Percentiles rank a stretch among this genome's conserved stretches.
These are phyloP conservation scores for Cardamine occulta DNA, from an alignment of 345 rosid species.

Conservation along the genomic window DNA sequence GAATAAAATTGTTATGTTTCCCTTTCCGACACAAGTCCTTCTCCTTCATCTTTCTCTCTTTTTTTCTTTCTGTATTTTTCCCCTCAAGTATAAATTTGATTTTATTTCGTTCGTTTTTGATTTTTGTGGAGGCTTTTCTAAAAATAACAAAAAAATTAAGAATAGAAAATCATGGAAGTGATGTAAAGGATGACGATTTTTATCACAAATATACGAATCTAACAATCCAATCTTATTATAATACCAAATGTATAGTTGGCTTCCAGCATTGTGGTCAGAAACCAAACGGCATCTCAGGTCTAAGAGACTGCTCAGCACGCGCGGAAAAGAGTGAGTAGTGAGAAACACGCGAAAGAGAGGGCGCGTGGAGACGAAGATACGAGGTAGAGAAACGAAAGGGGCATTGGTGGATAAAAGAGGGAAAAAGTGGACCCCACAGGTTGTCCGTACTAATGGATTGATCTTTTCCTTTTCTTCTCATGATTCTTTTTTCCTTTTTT, in stretches of 20 bases:
- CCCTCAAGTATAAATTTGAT: neutral
- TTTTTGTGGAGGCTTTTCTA: constrained; percentile 8
- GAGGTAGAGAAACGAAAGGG: constrained; percentile 44
- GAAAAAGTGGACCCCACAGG: constrained; percentile 59
- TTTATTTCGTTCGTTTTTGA: neutral
- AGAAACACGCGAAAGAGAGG: constrained; percentile 18
- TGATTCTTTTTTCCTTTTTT: constrained; percentile 73
- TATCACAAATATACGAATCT: constrained; percentile 52
- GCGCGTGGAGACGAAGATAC: constrained; percentile 52
- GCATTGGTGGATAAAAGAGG: constrained; percentile 52
- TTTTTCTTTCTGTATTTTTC: neutral
- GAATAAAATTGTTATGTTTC: constrained; percentile 36
- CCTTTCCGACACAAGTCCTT: constrained; percentile 42
- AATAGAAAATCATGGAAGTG: constrained; percentile 36
- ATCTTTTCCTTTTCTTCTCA: constrained; percentile 83
- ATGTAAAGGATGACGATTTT: constrained; percentile 55
- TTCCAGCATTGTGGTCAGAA: constrained; percentile 49
- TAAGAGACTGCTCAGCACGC: constrained; percentile 6
- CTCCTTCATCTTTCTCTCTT: constrained; percentile 12
- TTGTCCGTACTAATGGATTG: constrained; percentile 88
- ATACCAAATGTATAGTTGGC: constrained; percentile 51
- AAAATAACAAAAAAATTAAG: neutral
- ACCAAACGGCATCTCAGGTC: constrained; percentile 37
- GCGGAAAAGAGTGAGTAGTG: constrained; percentile 2
- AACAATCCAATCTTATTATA: constrained; percentile 47